Conservation (phyloP, 2,329 filamentous ascomycete species). For the Sporothrix variecibatus region DNA sequence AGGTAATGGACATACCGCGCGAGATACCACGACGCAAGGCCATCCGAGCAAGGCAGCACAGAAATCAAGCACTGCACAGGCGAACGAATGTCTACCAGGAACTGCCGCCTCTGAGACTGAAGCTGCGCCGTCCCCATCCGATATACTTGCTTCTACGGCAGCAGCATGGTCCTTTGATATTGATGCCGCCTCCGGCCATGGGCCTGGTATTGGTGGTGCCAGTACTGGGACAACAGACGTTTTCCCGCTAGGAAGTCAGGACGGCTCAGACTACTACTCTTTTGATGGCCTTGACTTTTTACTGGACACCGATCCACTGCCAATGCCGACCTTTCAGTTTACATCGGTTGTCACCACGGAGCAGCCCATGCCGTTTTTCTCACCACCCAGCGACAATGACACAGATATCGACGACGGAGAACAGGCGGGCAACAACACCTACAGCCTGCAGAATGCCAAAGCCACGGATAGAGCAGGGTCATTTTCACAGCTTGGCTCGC, state of each 20-base stretch:
- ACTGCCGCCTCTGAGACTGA: background rate
- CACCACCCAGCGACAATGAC: background rate
- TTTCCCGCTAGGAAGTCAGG: background rate
- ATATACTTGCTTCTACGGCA: background rate
- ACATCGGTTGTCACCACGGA: background rate
- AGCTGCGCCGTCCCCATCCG: background rate
- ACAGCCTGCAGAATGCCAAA: background rate
- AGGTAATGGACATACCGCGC: background rate
- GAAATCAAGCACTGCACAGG: background rate
- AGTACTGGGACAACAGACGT: background rate
- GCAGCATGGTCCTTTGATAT: background rate
- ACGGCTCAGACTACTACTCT: background rate
- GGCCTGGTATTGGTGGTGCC: background rate
- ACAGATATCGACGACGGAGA: background rate
- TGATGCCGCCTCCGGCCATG: background rate
- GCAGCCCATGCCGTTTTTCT: constrained; percentile 12
- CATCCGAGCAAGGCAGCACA: background rate
- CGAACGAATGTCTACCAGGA: background rate
- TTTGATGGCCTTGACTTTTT: constrained; percentile 2
- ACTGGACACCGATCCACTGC: background rate
- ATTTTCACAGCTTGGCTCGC: background rate
- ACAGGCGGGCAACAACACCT: background rate
- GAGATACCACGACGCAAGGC: background rate
- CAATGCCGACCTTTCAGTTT: background rate
- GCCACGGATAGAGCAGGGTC: background rate